A percentile compares a stretch with the other conserved stretches of the same genome.
phyloP scores from a whole-genome alignment of 345 rosid species.

The Pseudoturritis turrita region DNA sequence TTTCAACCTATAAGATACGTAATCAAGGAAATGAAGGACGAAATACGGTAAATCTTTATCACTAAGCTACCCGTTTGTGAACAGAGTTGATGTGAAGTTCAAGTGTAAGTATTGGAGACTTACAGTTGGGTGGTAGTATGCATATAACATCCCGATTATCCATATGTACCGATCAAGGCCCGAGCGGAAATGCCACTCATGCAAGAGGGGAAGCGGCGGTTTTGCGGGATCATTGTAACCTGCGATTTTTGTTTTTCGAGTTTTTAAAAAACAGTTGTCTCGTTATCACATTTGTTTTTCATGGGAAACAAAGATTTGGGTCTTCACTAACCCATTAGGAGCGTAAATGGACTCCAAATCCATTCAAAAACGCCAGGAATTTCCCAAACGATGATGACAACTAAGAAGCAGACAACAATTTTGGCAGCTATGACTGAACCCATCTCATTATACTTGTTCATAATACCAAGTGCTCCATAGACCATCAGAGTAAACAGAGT shows the following conservation, averaged over 20 bases:
- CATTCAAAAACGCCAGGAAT: conserved; percentile 90
- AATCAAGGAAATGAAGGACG: neutral
- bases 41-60: neutral
- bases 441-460: conserved; percentile 83
- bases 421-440: conserved; percentile 77
- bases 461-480: conserved; percentile 86
- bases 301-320: conserved; percentile 12
- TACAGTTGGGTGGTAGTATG: conserved; percentile 98
- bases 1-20: conserved; percentile 60
- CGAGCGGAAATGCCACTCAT: conserved; percentile 99
- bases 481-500: conserved; percentile 99
- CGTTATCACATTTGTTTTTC: conserved; percentile 1
- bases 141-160: conserved; percentile 98
- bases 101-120: conserved; percentile 27
- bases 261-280: neutral
- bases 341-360: conserved; percentile 88
- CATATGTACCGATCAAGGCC: conserved; percentile 99
- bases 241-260: conserved; percentile 39
- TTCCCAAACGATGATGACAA: conserved; percentile 89
- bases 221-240: conserved; percentile 93
- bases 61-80: conserved; percentile 9
- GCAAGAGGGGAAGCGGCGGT: conserved; percentile 61
- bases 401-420: conserved; percentile 69
- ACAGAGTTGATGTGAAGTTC: conserved; percentile 4
- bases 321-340: conserved; percentile 68